Percentiles rank a stretch among this genome's conserved stretches.
These are phyloP conservation scores for Aspergillus transmontanensis DNA, from an alignment of 2,329 filamentous ascomycete genomes.

Conservation along the genomic window DNA sequence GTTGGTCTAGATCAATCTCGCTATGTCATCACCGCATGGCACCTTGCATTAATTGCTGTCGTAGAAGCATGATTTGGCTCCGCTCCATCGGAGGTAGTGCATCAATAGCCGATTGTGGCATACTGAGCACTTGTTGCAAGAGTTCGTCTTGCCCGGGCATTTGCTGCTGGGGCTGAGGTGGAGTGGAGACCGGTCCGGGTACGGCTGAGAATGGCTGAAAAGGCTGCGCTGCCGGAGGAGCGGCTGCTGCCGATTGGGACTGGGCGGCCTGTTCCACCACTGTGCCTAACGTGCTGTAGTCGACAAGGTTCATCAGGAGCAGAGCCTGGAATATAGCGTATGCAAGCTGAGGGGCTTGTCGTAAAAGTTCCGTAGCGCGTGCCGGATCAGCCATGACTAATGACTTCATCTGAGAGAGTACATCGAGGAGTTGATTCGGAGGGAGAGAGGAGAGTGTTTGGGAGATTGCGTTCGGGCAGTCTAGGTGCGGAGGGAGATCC, in stretches of 20 bases:
- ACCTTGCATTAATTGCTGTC: slow-evolving; percentile 61
- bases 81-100: slow-evolving; percentile 73
- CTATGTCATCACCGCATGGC: slow-evolving; percentile 33
- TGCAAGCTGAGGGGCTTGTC: slow-evolving; percentile 86
- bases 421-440: slow-evolving; percentile 85
- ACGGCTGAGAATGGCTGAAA: slow-evolving; percentile 41
- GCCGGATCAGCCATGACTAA: slow-evolving; percentile 79
- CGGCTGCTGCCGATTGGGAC: slow-evolving; percentile 44
- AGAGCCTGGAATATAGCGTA: slow-evolving; percentile 96
- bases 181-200: slow-evolving; percentile 54
- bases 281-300: slow-evolving; percentile 76
- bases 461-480: slow-evolving; percentile 87
- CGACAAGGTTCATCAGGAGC: slow-evolving; percentile 88
- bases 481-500: slow-evolving; percentile 80
- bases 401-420: slow-evolving; percentile 91
- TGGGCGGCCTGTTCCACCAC: slow-evolving; percentile 69
- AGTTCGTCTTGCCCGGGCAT: slow-evolving; percentile 69
- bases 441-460: slow-evolving; percentile 85
- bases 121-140: slow-evolving; percentile 77
- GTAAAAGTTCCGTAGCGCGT: slow-evolving; percentile 81
- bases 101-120: slow-evolving; percentile 80
- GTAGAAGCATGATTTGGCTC: slow-evolving; percentile 76
- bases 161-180: slow-evolving; percentile 52
- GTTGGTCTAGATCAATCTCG: neutral
- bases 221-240: slow-evolving; percentile 38